Percentiles rank a stretch among this genome's conserved stretches.
These are phyloP conservation scores for Aquanectria penicillioides DNA, from an alignment of 2,329 filamentous ascomycete species.

Conservation along the genomic window DNA sequence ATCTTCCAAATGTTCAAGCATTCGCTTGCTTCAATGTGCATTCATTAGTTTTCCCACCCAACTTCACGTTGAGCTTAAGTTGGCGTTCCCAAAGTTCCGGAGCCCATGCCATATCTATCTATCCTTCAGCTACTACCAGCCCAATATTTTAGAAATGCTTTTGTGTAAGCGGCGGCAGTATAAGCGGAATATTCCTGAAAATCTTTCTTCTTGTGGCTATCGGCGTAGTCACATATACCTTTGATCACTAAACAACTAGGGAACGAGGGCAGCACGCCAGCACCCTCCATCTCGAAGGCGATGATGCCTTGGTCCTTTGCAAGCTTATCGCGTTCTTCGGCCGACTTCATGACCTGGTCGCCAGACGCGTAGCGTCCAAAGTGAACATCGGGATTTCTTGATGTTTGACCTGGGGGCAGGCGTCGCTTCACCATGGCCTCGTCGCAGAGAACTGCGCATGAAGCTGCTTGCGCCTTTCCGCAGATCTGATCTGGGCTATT, in stretches of 20 bases:
- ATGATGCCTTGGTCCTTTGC: not conserved
- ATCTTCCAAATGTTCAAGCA: too few relatives aligned
- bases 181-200: not conserved
- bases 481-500: not conserved
- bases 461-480: not conserved
- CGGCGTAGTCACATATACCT: slow-evolving; percentile 3
- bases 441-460: not conserved
- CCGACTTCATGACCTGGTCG: slow-evolving; percentile 5
- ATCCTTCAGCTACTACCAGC: too few relatives aligned
- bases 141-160: not conserved
- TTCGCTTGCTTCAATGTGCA: too few relatives aligned
- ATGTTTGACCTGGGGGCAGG: not conserved
- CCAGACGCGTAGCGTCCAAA: not conserved
- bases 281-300: slow-evolving; percentile 9
- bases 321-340: not conserved
- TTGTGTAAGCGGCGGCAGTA: not conserved
- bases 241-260: not conserved
- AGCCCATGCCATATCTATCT: too few relatives aligned
- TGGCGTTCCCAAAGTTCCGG: too few relatives aligned
- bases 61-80: too few relatives aligned
- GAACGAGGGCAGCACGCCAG: not conserved
- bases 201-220: slow-evolving; percentile 1
- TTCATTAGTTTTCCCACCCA: too few relatives aligned
- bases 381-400: not conserved
- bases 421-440: not conserved